phyloP scores from a whole-genome alignment of 1,139 yeast species.

The Taphrina populina region DNA sequence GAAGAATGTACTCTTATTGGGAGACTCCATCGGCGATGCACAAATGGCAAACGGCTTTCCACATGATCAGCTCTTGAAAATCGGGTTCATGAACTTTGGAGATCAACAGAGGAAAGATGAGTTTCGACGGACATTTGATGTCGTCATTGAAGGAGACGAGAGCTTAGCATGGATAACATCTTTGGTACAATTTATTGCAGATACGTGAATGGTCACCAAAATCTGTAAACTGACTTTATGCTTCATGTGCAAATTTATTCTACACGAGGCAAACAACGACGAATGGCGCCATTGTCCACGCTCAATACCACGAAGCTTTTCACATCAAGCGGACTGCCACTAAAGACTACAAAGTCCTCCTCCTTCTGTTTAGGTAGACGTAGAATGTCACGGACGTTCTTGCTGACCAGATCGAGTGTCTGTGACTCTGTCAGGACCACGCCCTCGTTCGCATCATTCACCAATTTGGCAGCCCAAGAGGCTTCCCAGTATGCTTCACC shows the following conservation, averaged over 20 bases:
- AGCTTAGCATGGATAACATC: slow-evolving; percentile 3
- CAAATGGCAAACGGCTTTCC: slow-evolving; percentile 24
- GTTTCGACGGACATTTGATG: slow-evolving; percentile 16
- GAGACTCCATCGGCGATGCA: slow-evolving; percentile 30
- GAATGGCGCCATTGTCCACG: slow-evolving; percentile 6
- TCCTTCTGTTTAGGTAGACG: background rate
- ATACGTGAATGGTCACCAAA: background rate
- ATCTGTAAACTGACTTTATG: background rate
- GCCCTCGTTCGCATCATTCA: slow-evolving; percentile 9
- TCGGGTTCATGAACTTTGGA: slow-evolving; percentile 27
- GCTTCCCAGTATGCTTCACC: slow-evolving; percentile 21
- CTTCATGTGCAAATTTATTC: background rate
- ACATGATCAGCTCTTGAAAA: slow-evolving; percentile 16
- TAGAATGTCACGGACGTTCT: slow-evolving; percentile 19
- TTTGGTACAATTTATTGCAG: background rate
- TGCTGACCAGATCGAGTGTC: slow-evolving; percentile 10
- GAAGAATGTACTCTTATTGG: slow-evolving; percentile 17
- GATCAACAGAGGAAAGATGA: slow-evolving; percentile 16
- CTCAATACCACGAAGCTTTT: slow-evolving; percentile 5
- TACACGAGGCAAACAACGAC: slow-evolving; percentile 4
- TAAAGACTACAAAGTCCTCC: slow-evolving; percentile 12
- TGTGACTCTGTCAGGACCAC: slow-evolving; percentile 1
- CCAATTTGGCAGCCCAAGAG: slow-evolving; percentile 21
- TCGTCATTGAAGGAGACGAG: slow-evolving; percentile 8
- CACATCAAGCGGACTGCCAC: slow-evolving; percentile 13